phyloP scores from a whole-genome alignment of 1,284 basidiomycete species.

The Cutaneotrichosporon curvatum region DNA sequence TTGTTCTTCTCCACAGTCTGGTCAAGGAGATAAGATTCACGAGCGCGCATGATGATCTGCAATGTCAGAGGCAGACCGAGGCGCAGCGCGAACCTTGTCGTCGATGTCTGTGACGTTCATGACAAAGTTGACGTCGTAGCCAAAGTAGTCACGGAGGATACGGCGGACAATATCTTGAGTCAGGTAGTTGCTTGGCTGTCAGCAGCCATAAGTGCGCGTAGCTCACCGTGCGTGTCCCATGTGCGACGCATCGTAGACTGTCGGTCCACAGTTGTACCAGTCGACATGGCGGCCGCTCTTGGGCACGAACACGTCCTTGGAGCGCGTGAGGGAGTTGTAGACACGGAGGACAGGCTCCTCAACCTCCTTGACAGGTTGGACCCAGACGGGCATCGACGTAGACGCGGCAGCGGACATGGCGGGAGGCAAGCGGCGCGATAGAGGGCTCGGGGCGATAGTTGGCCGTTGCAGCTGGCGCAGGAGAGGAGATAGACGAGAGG shows the following conservation, averaged over 20 bases:
- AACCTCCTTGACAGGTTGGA: constrained; percentile 23
- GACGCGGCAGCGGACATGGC: constrained; percentile 23
- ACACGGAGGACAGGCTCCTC: constrained; percentile 59
- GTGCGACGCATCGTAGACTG: constrained; percentile 96
- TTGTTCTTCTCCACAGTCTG: constrained; percentile 35
- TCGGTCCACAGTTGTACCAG: constrained; percentile 99
- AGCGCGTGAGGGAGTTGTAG: constrained; percentile 89
- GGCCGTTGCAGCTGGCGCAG: too few species aligned
- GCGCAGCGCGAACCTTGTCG: constrained; percentile 68
- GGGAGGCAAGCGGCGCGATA: constrained; percentile 7
- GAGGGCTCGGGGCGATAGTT: neutral
- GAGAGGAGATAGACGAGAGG: constrained; percentile 1
- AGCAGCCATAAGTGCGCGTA: neutral
- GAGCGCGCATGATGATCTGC: constrained; percentile 82
- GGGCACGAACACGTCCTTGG: constrained; percentile 84
- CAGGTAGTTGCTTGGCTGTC: constrained; percentile 75
- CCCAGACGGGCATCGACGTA: constrained; percentile 42
- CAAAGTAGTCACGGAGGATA: constrained; percentile 92
- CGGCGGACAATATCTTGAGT: constrained; percentile 92
- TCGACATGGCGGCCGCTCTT: constrained; percentile 76
- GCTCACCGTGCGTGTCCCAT: constrained; percentile 95
- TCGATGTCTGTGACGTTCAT: constrained; percentile 99
- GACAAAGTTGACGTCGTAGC: constrained; percentile 95
- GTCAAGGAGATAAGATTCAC: constrained; percentile 70
- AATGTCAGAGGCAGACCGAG: constrained; percentile 1